A percentile compares a stretch with the other conserved stretches of the same genome.
These are phyloP conservation scores for Bipolaris cookei DNA, from an alignment of 2,329 filamentous ascomycete genomes.

Conservation along the genomic window DNA sequence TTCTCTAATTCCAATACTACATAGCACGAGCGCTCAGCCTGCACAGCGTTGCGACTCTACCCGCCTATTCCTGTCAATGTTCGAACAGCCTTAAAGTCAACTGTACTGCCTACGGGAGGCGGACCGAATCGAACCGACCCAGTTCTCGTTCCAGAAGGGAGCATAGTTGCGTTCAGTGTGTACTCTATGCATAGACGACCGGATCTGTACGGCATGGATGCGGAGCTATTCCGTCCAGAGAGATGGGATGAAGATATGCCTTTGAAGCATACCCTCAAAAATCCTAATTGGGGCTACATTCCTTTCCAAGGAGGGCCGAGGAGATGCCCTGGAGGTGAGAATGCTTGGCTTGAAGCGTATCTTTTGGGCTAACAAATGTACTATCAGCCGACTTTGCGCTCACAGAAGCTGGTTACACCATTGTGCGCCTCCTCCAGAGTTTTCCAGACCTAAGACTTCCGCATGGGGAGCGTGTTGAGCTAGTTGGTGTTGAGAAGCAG, in stretches of 20 bases:
- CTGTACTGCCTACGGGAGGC: too few species aligned
- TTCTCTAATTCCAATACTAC: too few species aligned
- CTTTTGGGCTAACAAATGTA: too few species aligned
- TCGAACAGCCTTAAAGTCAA: too few species aligned
- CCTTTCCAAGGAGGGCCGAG: conserved; percentile 31
- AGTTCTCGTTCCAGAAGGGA: conserved; percentile 12
- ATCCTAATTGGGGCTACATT: conserved; percentile 29
- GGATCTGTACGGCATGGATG: conserved; percentile 28
- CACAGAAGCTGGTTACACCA: conserved; percentile 26
- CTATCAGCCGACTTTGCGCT: conserved; percentile 27
- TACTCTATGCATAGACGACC: conserved; percentile 29
- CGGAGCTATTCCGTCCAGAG: conserved; percentile 23
- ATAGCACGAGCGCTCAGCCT: too few species aligned
- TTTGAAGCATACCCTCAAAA: conserved; percentile 18
- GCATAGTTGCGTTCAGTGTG: conserved; percentile 25
- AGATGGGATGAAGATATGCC: conserved; percentile 31
- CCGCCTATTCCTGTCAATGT: too few species aligned
- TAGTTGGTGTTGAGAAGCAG: too few species aligned
- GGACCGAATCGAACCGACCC: too few species aligned
- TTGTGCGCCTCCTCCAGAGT: conserved; percentile 25
- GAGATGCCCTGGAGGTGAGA: conserved; percentile 28
- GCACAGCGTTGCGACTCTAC: too few species aligned
- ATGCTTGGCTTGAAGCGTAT: too few species aligned
- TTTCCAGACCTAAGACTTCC: too few species aligned
- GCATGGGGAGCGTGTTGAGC: too few species aligned